Conservation (phyloP, 352 stramenopile genomes). For the Globisporangium takayamanum region DNA sequence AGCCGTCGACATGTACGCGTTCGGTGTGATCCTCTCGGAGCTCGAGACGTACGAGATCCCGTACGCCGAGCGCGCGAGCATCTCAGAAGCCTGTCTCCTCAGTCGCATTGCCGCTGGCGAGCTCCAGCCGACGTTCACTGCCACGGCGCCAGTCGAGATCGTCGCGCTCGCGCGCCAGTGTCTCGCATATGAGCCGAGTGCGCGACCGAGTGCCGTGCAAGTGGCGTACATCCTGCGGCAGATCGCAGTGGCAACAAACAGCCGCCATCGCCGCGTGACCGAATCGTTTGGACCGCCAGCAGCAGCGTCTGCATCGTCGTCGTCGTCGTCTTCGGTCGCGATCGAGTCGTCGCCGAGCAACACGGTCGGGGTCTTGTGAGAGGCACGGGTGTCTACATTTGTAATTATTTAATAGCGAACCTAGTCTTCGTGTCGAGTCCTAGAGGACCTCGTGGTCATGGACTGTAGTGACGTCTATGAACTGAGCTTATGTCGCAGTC, state of each 20-base stretch:
- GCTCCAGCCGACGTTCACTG: slow-evolving; percentile 20
- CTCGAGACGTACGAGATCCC: slow-evolving; percentile 45
- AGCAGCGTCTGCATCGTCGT: neutral
- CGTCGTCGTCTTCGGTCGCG: slow-evolving; percentile 2
- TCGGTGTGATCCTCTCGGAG: slow-evolving; percentile 53
- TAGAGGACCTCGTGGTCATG: neutral
- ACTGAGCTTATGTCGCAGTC: too few relatives aligned
- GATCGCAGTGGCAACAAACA: slow-evolving; percentile 3
- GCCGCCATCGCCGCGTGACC: neutral
- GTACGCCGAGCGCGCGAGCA: slow-evolving; percentile 25
- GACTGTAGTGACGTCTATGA: too few relatives aligned
- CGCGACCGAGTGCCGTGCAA: slow-evolving; percentile 31
- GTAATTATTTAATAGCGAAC: neutral
- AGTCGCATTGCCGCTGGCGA: slow-evolving; percentile 26
- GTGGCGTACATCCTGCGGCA: slow-evolving; percentile 32
- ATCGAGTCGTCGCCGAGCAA: neutral
- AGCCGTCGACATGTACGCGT: slow-evolving; percentile 52
- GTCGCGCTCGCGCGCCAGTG: slow-evolving; percentile 30
- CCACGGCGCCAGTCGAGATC: slow-evolving; percentile 17
- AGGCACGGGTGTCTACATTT: neutral
- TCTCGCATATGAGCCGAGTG: slow-evolving; percentile 21
- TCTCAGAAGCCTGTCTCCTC: slow-evolving; percentile 36
- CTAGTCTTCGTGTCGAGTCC: neutral
- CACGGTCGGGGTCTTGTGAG: slow-evolving; percentile 5
- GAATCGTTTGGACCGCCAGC: neutral